Evolutionary conservation across 805 yeast species (phyloP).

Genomic region (Metschnikowia bowlesiae): DNA sequence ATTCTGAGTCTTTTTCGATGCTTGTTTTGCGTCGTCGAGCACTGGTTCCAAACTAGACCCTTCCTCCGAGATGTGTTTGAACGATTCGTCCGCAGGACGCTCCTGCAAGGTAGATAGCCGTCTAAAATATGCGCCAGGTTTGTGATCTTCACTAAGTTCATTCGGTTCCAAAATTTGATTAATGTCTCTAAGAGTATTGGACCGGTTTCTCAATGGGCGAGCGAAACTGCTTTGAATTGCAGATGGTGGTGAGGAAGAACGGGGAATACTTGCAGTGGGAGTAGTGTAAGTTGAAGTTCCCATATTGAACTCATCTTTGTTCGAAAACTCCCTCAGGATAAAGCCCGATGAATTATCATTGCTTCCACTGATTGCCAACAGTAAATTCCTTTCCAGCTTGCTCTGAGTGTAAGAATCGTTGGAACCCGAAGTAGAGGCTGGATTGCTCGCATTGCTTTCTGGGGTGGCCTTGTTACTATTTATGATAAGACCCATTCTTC

Average conservation of each 20-base stretch:
- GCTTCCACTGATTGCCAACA: conserved; percentile 8
- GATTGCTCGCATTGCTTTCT: conserved; percentile 5
- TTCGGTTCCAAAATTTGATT: conserved; percentile 34
- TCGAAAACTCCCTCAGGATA: neutral
- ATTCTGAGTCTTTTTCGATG: neutral
- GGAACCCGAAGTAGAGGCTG: neutral
- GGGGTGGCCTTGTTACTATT: conserved; percentile 30
- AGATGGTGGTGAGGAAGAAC: conserved; percentile 11
- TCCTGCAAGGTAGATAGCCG: conserved; percentile 64
- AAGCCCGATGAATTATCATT: neutral
- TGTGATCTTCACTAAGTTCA: conserved; percentile 42
- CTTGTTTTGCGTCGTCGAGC: neutral
- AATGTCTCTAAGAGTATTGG: conserved; percentile 34
- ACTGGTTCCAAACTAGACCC: neutral
- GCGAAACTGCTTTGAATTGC: conserved; percentile 9
- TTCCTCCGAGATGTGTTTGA: neutral
- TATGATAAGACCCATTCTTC: conserved; percentile 71
- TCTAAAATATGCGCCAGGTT: conserved; percentile 60
- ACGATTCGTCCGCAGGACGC: conserved; percentile 28
- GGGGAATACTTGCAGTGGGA: conserved; percentile 4
- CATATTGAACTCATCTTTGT: neutral
- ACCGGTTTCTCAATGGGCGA: conserved; percentile 26
- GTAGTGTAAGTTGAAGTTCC: conserved; percentile 2
- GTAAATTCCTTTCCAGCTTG: conserved; percentile 14
- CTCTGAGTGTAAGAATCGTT: conserved; percentile 10